Base-by-base conservation (phyloP, 345 rosid species). In the Reutealis trisperma region DNA sequence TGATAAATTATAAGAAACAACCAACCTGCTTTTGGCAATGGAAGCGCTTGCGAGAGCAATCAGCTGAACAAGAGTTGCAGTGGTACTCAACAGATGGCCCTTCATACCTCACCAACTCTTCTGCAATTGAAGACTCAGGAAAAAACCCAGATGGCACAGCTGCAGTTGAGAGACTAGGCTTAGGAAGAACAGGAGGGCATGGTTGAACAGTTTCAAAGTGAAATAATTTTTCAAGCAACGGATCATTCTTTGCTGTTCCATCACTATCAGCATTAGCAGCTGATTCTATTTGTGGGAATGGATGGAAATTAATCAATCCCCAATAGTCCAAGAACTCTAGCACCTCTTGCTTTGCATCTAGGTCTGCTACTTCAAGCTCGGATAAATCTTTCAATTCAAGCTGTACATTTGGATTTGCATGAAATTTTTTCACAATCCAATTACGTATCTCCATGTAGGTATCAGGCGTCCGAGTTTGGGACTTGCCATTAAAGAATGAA, bases 271-370 rank as follows among this genome's bases (percentile, higher is more conserved):
- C 82, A 76, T 59, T 81, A 60, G 85, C 61, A 73, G 83, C 59
- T 77, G 89, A 49, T 67, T 86, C 97, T 49, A 67, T 62, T 44
- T 88, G 83, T 25, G 86, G 94, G 73, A 92, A 88, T 60, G 98
- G 98, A 73, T 96, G 99, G 77, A 96, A 96, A 83, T 96, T 96
- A 78, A 94, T 90, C 86, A 96, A 88, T 78, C 99, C 99, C 99
- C 98, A 96, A 83, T 89, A 92, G 69, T 96, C 98, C 89, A 96
- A 85, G 87, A 96, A 96, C 84, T 96, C 97, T 82, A 94, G 81
- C 78, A 96, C 91, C 85, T 94, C 99, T 74, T 88, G 90, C 88
- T 89, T 94, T 45, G 97, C 93, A 60, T 92, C 96, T 51, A 81
- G 70, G 73, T 90, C 92, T 57, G 90, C 97, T 81, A 90, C 86